Base-by-base conservation (phyloP, 164 flowering plant species). In the Macadamia tetraphylla region DNA sequence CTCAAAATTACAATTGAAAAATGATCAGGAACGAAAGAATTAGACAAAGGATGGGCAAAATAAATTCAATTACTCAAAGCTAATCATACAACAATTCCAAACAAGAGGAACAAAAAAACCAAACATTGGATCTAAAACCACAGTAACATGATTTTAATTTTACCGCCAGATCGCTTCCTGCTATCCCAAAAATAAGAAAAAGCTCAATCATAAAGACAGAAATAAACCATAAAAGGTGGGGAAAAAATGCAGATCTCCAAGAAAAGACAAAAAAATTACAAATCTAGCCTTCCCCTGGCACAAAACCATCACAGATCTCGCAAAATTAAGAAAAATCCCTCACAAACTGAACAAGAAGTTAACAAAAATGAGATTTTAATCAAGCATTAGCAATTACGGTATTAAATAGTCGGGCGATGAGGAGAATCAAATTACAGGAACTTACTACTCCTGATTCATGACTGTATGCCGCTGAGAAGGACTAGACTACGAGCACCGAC, bases 381-480 rank as follows among this genome's bases (percentile, higher is more conserved):
- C 35, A 58, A 6, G 10, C 49, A 29, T 29, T 10, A 48, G 29
- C 35, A 8, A 1, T 58, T 67, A 43, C 2, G 9, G 11, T 30
- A 46, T 32, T 18, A 53, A 52, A 9, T 3, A n/a, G 12, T 42
- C 15, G 29, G 31, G 43, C 3, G 42, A 67, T 43, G 44, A 71
- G 15, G 29, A 5, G 66, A 17, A 66, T 2, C 29, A 6, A 23
- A 35, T 60, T 1, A 58, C 6, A 32, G n/a, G n/a, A 44, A 67
- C 78, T 70, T 71, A 75, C 78, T 75, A 75, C 29, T 75, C 78
- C 13, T 74, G 71, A 71, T 75, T 75, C 78, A 75, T 75, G 67
- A 52, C 63, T 58, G 57, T 9, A 31, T 14, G 48, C 3, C 44
- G 53, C 32, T 62, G 40, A 58, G 64, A 52, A 6, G 62, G 51